A percentile compares a stretch with the other conserved stretches of the same genome.
Evolutionary conservation across 129 eudicot species (phyloP).

Genomic region (carrot (Daucus carota)): DNA sequence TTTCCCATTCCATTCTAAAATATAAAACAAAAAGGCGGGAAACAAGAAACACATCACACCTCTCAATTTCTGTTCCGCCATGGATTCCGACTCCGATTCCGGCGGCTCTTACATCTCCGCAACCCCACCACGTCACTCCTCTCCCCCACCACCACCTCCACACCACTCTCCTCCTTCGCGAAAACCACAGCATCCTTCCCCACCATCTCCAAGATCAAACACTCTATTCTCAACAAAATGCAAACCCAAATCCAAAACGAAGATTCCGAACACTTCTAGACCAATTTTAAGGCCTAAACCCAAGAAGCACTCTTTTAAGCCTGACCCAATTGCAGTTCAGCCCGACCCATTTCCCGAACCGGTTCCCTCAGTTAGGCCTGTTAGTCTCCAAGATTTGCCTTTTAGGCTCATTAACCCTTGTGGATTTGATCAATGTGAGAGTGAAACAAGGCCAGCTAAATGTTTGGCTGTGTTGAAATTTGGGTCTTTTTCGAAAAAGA

Average conservation of each 20-base stretch:
- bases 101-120: slow-evolving; percentile 81
- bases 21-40: slow-evolving; percentile 41
- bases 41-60: neutral
- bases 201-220: slow-evolving; percentile 17
- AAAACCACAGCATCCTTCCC: neutral
- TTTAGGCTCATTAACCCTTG: slow-evolving; percentile 31
- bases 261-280: slow-evolving; percentile 25
- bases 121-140: slow-evolving; percentile 56
- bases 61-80: neutral
- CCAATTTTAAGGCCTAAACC: slow-evolving; percentile 38
- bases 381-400: slow-evolving; percentile 30
- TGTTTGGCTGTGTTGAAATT: slow-evolving; percentile 29
- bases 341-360: slow-evolving; percentile 13
- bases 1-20: neutral
- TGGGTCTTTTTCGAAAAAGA: slow-evolving; percentile 31
- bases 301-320: slow-evolving; percentile 13
- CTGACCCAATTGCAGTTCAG: slow-evolving; percentile 12
- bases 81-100: slow-evolving; percentile 78
- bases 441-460: slow-evolving; percentile 24
- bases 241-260: slow-evolving; percentile 18
- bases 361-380: slow-evolving; percentile 8
- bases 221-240: slow-evolving; percentile 15
- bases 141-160: slow-evolving; percentile 17
- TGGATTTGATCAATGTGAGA: slow-evolving; percentile 8
- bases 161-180: slow-evolving; percentile 14